These are phyloP conservation scores for Leccinum holopus DNA, from an alignment of 1,284 basidiomycete genomes.

Conservation along the genomic window DNA sequence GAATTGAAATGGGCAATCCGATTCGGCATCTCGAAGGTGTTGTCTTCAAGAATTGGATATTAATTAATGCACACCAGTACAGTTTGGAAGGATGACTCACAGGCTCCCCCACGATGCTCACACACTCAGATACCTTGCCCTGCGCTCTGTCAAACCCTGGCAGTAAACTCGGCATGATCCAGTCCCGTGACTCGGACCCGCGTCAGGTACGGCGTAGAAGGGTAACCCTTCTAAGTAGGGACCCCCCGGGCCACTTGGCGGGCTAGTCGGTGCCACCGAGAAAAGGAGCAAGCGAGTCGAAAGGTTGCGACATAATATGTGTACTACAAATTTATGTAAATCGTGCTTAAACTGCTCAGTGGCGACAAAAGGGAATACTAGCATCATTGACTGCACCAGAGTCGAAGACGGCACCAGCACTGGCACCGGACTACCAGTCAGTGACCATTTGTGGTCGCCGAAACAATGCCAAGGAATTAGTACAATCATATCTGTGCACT, in stretches of 20 bases:
- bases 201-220: background rate
- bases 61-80: background rate
- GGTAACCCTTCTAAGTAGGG: background rate
- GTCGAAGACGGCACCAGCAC: too few relatives aligned
- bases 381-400: too few relatives aligned
- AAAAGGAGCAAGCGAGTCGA: background rate
- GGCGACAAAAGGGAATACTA: too few relatives aligned
- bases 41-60: background rate
- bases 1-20: background rate
- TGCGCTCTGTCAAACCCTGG: too few relatives aligned
- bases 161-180: background rate
- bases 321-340: background rate
- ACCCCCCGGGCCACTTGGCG: background rate
- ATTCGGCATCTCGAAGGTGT: background rate
- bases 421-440: too few relatives aligned
- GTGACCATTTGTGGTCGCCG: too few relatives aligned
- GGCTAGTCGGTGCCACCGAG: background rate
- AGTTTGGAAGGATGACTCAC: background rate
- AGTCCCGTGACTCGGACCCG: background rate
- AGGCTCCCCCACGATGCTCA: background rate
- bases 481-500: too few relatives aligned
- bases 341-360: too few relatives aligned
- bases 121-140: background rate
- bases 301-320: background rate
- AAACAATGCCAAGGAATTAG: too few relatives aligned